These are phyloP conservation scores for Arabidopsis hybrid DNA, from an alignment of 441 rosid genomes.

Conservation along the genomic window DNA sequence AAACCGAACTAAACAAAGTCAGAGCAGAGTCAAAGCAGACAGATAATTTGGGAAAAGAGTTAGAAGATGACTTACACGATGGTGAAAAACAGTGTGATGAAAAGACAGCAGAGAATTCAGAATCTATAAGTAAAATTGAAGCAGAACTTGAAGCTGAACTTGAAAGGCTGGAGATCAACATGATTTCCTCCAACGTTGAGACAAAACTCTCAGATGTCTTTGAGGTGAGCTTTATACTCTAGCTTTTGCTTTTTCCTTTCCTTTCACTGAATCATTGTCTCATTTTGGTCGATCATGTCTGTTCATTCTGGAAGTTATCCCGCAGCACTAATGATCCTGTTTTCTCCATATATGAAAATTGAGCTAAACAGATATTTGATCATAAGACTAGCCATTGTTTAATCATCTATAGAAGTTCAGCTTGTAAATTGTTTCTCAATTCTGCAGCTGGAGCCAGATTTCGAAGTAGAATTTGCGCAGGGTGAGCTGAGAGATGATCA, in stretches of 20 bases:
- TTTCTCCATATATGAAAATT: neutral
- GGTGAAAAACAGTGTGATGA: conserved; percentile 17
- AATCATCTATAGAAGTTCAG: conserved; percentile 5
- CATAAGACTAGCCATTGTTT: neutral
- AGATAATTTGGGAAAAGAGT: conserved; percentile 72
- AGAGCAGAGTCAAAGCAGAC: conserved; percentile 61
- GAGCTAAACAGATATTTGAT: conserved; percentile 3
- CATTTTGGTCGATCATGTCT: neutral
- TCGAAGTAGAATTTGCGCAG: conserved; percentile 64
- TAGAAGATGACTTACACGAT: conserved; percentile 55
- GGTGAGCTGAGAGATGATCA: conserved; percentile 65
- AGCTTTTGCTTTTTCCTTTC: conserved; percentile 12
- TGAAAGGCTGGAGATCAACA: conserved; percentile 54
- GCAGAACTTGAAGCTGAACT: conserved; percentile 97
- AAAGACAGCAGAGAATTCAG: conserved; percentile 47
- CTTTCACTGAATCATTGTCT: neutral
- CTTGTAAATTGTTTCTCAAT: conserved; percentile 24
- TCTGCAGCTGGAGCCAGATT: conserved; percentile 70
- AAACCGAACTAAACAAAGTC: conserved; percentile 56
- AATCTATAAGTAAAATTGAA: conserved; percentile 78
- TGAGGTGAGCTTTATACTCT: conserved; percentile 27
- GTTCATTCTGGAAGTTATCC: conserved; percentile 11
- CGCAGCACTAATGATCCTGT: neutral
- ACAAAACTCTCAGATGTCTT: conserved; percentile 26
- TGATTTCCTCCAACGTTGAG: conserved; percentile 36